Percentiles rank a stretch among this genome's conserved stretches.
These are phyloP conservation scores for Striga hermonthica DNA, from an alignment of 305 asterid genomes.

Conservation along the genomic window DNA sequence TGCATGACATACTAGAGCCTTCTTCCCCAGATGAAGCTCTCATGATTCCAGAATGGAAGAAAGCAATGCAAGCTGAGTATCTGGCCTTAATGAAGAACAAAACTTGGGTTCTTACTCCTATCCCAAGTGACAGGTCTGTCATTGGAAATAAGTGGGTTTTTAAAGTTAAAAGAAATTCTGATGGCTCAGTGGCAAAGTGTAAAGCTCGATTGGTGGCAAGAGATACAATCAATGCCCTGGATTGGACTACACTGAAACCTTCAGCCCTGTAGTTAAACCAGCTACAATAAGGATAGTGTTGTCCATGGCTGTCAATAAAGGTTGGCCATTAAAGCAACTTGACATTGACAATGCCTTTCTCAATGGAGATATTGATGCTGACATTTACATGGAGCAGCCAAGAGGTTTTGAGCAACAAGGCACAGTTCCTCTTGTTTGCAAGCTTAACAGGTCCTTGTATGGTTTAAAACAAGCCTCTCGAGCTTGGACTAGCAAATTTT, in stretches of 20 bases:
- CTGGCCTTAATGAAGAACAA: too few species aligned
- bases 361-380: background rate
- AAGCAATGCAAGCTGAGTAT: too few species aligned
- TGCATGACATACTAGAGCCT: too few species aligned
- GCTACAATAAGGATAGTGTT: background rate
- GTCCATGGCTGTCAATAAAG: background rate
- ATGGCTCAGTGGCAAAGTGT: background rate
- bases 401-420: background rate
- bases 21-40: too few species aligned
- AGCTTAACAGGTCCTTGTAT: background rate
- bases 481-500: background rate
- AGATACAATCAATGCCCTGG: background rate
- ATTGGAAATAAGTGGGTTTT: background rate
- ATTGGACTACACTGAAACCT: background rate
- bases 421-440: background rate
- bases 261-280: background rate
- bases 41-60: too few species aligned
- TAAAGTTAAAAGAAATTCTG: background rate
- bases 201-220: background rate
- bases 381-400: background rate
- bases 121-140: too few species aligned
- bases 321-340: background rate
- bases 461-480: background rate
- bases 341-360: background rate
- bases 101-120: too few species aligned